Evolutionary conservation across 1,284 basidiomycete genomes (phyloP).

Genomic region (Ganoderma resinaceum): DNA sequence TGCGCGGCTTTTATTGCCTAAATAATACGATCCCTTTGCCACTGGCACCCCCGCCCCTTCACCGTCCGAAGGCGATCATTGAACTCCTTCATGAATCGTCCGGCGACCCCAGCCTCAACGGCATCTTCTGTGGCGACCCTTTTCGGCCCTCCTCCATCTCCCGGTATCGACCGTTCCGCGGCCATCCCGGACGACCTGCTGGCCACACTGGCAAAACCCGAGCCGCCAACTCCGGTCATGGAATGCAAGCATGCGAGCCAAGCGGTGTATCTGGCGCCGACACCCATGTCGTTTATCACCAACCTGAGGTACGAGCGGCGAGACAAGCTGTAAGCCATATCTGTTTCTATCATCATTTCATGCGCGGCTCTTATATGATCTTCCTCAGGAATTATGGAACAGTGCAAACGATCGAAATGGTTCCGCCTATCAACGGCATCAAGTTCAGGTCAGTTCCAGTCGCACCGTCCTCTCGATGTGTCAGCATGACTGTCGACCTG

Average conservation of each 20-base stretch:
- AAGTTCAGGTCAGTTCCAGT: neutral
- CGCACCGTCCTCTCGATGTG: neutral
- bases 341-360: neutral
- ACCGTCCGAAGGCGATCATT: no score
- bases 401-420: neutral
- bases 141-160: neutral
- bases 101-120: neutral
- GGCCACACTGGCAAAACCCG: neutral
- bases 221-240: neutral
- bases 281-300: neutral
- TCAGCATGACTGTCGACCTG: no score
- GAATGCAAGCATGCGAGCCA: neutral
- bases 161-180: neutral
- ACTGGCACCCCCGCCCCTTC: no score
- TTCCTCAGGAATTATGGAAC: neutral
- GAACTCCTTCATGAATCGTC: no score
- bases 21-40: no score
- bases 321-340: neutral
- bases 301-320: neutral
- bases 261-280: neutral
- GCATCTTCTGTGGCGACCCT: neutral
- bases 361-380: neutral
- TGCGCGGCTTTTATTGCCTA: no score
- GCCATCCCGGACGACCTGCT: neutral
- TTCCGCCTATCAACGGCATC: neutral